Conservation (phyloP, 1,139 yeast genomes). For the Eremothecium cymbalariae region DNA sequence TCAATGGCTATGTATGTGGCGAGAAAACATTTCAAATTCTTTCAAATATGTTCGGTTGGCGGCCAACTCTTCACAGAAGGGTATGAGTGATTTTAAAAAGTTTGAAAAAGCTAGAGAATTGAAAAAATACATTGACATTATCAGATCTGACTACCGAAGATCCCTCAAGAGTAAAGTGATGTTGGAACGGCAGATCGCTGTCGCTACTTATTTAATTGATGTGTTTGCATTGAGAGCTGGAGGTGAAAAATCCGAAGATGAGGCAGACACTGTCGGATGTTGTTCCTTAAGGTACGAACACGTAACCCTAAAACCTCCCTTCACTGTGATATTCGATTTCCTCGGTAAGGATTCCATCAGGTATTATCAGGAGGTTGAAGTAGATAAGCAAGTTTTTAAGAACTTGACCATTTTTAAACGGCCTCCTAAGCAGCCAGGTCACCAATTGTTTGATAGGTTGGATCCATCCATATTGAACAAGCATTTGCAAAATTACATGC, state of each 20-base stretch:
- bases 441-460: constrained; percentile 82
- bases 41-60: constrained; percentile 88
- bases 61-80: constrained; percentile 83
- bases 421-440: constrained; percentile 83
- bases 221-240: constrained; percentile 97
- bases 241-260: constrained; percentile 95
- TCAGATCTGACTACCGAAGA: constrained; percentile 66
- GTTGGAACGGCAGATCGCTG: constrained; percentile 87
- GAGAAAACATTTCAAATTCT: constrained; percentile 78
- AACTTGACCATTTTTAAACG: constrained; percentile 81
- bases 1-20: constrained; percentile 97
- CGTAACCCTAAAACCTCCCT: constrained; percentile 77
- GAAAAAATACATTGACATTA: constrained; percentile 59
- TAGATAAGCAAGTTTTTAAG: constrained; percentile 81
- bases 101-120: constrained; percentile 89
- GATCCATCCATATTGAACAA: constrained; percentile 78
- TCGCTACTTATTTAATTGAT: constrained; percentile 89
- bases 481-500: constrained; percentile 83
- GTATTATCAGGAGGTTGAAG: constrained; percentile 87
- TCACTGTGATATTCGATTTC: constrained; percentile 83
- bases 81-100: constrained; percentile 82
- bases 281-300: constrained; percentile 90
- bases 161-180: constrained; percentile 67
- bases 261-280: constrained; percentile 97
- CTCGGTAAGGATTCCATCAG: constrained; percentile 94